phyloP scores from a whole-genome alignment of 768 basidiomycete species.

The Cyclocybe cylindracea region DNA sequence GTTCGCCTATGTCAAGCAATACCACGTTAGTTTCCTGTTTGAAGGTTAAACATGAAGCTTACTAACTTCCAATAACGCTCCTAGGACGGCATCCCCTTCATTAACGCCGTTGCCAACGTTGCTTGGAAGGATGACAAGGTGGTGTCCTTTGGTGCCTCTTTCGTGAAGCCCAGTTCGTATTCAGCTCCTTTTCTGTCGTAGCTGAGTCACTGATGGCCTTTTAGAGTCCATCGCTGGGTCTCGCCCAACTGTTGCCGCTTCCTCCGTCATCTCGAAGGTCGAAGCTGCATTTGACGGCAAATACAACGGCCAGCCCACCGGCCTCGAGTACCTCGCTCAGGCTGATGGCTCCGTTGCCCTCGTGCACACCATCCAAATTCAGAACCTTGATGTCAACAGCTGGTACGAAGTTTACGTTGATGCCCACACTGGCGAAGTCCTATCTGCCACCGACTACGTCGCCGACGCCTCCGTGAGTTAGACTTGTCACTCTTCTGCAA shows the following conservation, averaged over 20 bases:
- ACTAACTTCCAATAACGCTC: background rate
- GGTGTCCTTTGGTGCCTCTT: slow-evolving; percentile 31
- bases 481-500: background rate
- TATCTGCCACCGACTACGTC: slow-evolving; percentile 54
- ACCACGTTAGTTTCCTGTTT: slow-evolving; percentile 9
- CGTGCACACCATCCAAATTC: slow-evolving; percentile 35
- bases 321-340: slow-evolving; percentile 38
- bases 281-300: slow-evolving; percentile 38
- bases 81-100: slow-evolving; percentile 18
- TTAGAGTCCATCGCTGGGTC: slow-evolving; percentile 31
- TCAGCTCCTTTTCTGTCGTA: slow-evolving; percentile 22
- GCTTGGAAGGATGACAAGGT: slow-evolving; percentile 30
- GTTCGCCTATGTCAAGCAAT: slow-evolving; percentile 17
- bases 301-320: slow-evolving; percentile 36
- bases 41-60: background rate
- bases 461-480: slow-evolving; percentile 37
- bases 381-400: slow-evolving; percentile 28
- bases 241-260: slow-evolving; percentile 16
- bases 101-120: slow-evolving; percentile 32
- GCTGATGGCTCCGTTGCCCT: slow-evolving; percentile 35
- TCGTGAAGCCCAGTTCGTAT: slow-evolving; percentile 24
- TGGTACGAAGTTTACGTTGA: slow-evolving; percentile 62
- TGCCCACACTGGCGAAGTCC: slow-evolving; percentile 45
- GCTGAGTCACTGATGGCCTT: slow-evolving; percentile 16
- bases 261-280: slow-evolving; percentile 37